Conservation (phyloP, 345 rosid genomes). For the Bruguiera sexangula region DNA sequence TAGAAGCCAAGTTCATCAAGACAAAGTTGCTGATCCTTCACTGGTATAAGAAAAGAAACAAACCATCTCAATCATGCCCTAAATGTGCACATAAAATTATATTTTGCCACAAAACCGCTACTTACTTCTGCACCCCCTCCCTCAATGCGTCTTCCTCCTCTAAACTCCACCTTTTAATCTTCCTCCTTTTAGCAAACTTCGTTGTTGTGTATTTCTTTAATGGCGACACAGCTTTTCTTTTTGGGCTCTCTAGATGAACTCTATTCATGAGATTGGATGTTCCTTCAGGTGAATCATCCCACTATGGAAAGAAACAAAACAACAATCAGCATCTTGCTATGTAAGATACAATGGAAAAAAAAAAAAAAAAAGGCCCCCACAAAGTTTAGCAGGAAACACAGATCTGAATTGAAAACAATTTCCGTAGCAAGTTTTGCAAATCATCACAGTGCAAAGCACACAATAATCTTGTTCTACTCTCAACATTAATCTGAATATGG, state of each 20-base stretch:
- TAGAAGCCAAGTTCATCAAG: not conserved
- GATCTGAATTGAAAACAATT: not conserved
- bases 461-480: not conserved
- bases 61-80: not conserved
- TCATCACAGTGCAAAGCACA: not conserved
- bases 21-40: not conserved
- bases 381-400: not conserved
- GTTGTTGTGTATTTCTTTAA: conserved; percentile 13
- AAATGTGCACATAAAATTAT: not conserved
- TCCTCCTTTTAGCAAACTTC: conserved; percentile 29
- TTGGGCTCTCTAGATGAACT: conserved; percentile 19
- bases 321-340: not conserved
- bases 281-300: conserved; percentile 41
- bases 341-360: not conserved
- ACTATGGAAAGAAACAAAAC: conserved; percentile 27
- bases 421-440: not conserved
- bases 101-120: not conserved
- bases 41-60: not conserved
- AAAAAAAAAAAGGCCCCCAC: not conserved
- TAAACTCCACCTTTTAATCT: conserved; percentile 39
- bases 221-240: conserved; percentile 27
- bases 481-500: not conserved
- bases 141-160: conserved; percentile 58
- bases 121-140: conserved; percentile 35
- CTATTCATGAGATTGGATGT: conserved; percentile 1